Conservation (phyloP, 352 stramenopile species). For the Globisporangium heterothallicum region DNA sequence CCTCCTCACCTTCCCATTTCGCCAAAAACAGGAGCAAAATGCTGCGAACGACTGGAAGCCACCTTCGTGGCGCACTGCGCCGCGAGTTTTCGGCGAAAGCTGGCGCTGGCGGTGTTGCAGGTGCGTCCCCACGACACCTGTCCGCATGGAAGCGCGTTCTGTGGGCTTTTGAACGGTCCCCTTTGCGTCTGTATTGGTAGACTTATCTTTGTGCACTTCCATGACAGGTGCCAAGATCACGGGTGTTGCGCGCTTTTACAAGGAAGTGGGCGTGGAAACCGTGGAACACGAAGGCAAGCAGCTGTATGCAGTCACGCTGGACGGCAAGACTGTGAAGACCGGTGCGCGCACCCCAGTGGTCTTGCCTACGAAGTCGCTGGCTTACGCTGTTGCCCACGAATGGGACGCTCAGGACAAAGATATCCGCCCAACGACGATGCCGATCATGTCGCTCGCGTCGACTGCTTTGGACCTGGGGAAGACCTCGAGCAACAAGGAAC, state of each 20-base stretch:
- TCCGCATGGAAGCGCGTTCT: not conserved
- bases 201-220: not conserved
- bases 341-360: conserved; percentile 48
- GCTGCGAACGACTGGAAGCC: conserved; percentile 23
- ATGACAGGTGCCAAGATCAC: conserved; percentile 78
- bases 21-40: conserved; percentile 20
- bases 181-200: not conserved
- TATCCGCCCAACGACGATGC: conserved; percentile 81
- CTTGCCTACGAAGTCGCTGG: conserved; percentile 63
- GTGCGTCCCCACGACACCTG: conserved; percentile 1
- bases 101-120: conserved; percentile 34
- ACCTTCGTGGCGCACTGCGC: conserved; percentile 15
- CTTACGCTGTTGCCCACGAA: conserved; percentile 69
- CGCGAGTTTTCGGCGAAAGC: conserved; percentile 45
- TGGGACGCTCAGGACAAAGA: conserved; percentile 76
- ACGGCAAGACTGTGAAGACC: conserved; percentile 82
- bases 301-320: conserved; percentile 65
- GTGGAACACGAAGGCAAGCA: conserved; percentile 26
- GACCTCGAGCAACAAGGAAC: conserved; percentile 47
- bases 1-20: no score
- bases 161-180: not conserved
- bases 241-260: conserved; percentile 78
- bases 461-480: conserved; percentile 67
- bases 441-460: conserved; percentile 83
- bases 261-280: conserved; percentile 66